Conservation (phyloP, 2,329 filamentous ascomycete species). For the Penicillium sp. region DNA sequence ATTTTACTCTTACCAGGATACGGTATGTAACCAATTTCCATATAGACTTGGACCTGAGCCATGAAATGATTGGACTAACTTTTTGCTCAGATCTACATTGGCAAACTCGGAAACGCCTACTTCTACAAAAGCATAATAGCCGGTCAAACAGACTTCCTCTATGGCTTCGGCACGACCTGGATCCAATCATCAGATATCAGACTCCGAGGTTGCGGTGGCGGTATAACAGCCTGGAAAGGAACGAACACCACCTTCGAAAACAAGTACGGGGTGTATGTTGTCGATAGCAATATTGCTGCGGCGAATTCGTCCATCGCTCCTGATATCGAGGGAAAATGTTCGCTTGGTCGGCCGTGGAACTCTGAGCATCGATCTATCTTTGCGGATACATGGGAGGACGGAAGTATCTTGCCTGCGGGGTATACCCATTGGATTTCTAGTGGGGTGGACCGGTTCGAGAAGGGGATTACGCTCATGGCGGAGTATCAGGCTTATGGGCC, state of each 20-base stretch:
- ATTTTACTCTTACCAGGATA: constrained; percentile 68
- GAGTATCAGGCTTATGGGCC: constrained; percentile 56
- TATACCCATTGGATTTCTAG: constrained; percentile 55
- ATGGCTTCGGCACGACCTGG: constrained; percentile 66
- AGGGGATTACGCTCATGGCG: constrained; percentile 55
- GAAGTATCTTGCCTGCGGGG: constrained; percentile 52
- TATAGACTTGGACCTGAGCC: neutral
- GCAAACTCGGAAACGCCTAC: constrained; percentile 66
- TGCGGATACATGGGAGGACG: constrained; percentile 55
- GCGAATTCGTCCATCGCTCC: constrained; percentile 51
- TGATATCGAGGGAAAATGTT: constrained; percentile 49
- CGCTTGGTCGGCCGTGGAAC: constrained; percentile 65
- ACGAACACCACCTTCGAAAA: constrained; percentile 65
- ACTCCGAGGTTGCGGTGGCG: constrained; percentile 63
- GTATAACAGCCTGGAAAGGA: constrained; percentile 69
- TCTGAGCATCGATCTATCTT: constrained; percentile 58
- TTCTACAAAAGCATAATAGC: constrained; percentile 62
- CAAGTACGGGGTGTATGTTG: constrained; percentile 67
- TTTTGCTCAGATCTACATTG: constrained; percentile 54
- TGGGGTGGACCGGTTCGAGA: constrained; percentile 35
- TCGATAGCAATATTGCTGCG: constrained; percentile 54
- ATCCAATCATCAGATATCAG: constrained; percentile 55
- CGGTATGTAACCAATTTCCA: constrained; percentile 35
- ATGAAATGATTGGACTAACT: neutral
- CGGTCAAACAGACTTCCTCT: constrained; percentile 68